Conservation (phyloP, 2,329 filamentous ascomycete species). For the Biscogniauxia sp. region DNA sequence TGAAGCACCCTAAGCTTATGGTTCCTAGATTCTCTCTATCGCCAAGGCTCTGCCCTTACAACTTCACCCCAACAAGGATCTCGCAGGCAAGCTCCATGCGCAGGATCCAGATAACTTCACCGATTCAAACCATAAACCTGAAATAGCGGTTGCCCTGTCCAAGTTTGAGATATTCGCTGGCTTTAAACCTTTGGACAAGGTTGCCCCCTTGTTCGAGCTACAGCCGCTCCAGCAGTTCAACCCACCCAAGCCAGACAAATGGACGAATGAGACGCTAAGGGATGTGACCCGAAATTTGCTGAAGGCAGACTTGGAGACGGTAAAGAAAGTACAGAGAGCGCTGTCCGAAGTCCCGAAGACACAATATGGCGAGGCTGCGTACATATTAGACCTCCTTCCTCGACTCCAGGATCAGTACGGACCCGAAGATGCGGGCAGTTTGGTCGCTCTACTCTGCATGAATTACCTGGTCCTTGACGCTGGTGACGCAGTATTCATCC, state of each 20-base stretch:
- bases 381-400: conserved; percentile 64
- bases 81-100: conserved; percentile 62
- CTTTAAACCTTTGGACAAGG: conserved; percentile 64
- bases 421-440: conserved; percentile 60
- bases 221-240: conserved; percentile 51
- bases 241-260: conserved; percentile 34
- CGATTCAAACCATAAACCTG: conserved; percentile 76
- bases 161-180: conserved; percentile 76
- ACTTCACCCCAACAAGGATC: conserved; percentile 68
- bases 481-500: conserved; percentile 68
- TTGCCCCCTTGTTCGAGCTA: conserved; percentile 58
- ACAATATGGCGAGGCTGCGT: conserved; percentile 48
- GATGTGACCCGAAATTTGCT: conserved; percentile 55
- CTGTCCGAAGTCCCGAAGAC: conserved; percentile 48
- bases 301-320: conserved; percentile 48
- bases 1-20: conserved; percentile 5
- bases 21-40: conserved; percentile 63
- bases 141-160: conserved; percentile 70
- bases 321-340: conserved; percentile 51
- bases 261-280: conserved; percentile 58
- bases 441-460: conserved; percentile 71
- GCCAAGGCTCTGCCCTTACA: conserved; percentile 72
- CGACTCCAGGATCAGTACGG: conserved; percentile 65
- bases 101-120: conserved; percentile 64
- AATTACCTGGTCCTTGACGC: conserved; percentile 67